phyloP scores from a whole-genome alignment of 176 grass and related monocot species.

The Zoysia japonica region DNA sequence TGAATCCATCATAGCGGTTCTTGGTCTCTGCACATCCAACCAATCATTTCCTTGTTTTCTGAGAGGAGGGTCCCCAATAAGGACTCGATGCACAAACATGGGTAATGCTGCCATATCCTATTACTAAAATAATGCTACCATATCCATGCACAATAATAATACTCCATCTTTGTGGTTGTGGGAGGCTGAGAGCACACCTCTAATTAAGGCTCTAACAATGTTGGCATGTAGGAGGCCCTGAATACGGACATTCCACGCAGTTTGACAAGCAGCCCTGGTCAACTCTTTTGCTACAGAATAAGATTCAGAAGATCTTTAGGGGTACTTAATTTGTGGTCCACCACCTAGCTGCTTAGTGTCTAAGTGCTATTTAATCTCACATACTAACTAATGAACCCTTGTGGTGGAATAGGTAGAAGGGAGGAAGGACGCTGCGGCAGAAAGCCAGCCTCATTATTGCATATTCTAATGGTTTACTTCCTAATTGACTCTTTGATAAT shows the following conservation, averaged over 20 bases:
- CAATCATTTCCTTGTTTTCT: conserved; percentile 45
- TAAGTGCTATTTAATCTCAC: conserved; percentile 13
- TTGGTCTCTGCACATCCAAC: conserved; percentile 45
- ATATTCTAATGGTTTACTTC: conserved; percentile 23
- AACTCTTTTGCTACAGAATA: conserved; percentile 41
- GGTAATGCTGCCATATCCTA: conserved; percentile 20
- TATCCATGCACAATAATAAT: not conserved
- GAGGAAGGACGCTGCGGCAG: conserved; percentile 25
- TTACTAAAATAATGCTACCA: not conserved
- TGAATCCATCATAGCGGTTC: conserved; percentile 37
- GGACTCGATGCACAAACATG: conserved; percentile 4
- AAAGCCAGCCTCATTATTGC: conserved; percentile 26
- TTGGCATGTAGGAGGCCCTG: conserved; percentile 23
- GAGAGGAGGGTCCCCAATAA: not conserved
- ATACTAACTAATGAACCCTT: conserved; percentile 21
- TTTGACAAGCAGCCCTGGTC: conserved; percentile 40
- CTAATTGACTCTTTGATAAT: not conserved
- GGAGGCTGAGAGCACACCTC: conserved; percentile 5
- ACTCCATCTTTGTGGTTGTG: conserved; percentile 12
- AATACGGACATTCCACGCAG: conserved; percentile 42
- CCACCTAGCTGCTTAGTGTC: conserved; percentile 9
- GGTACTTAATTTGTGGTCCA: conserved; percentile 25
- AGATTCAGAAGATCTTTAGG: conserved; percentile 27
- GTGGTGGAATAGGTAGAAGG: conserved; percentile 22
- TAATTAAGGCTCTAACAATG: not conserved